Evolutionary conservation across 2,329 filamentous ascomycete species (phyloP), one percentile per base, ranked within the genome.

Genomic region (Fusarium albosuccineum): DNA sequence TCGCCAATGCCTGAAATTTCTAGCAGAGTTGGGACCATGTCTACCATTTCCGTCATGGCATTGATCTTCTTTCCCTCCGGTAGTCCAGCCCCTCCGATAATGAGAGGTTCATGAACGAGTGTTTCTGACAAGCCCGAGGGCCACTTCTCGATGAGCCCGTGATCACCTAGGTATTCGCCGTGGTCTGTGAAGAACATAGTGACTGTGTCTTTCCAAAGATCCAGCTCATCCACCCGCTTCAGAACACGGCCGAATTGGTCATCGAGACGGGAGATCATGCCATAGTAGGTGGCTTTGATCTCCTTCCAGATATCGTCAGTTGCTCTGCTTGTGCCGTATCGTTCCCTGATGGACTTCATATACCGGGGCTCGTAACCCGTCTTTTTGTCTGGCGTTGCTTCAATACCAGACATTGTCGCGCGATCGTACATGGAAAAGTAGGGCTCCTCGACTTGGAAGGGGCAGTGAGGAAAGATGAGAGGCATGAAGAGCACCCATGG

Each of bases 61-160:
- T 75, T 61, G 0, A 75, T 73, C 2, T 62, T 73, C 14, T 75
- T 74, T 6, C 78, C 78, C 7, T 72, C 52, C 1, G 80, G 80
- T 1, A 83, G 57, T 0, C 80, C 81, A 0, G 73, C 80, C 1
- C 81, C 81, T 1, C 75, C 82, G 14, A 83, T 74, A 22, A 84
- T 79, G 1, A 84, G 72, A 1, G 82, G 82, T 51, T 83, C 80
- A 14, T 80, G 80, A 0, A 79, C 74, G 1, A 84, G 74, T 1
- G 75, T 74, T 33, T 83, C 79, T 0, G 78, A 82, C 0, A 83
- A 65, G 3, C 78, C 82, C 0, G 79, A 82, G 0, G 81, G 82
- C 81, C 82, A 84, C 58, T 84, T 84, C 68, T 85, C 82, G 22
- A 85, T 81, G 11, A 84, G 69, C 0, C 82, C 82, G 53, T 83